Evolutionary conservation across 768 basidiomycete genomes (phyloP), one percentile per base, ranked within the genome.

Genomic region (Termitomyces sp.): DNA sequence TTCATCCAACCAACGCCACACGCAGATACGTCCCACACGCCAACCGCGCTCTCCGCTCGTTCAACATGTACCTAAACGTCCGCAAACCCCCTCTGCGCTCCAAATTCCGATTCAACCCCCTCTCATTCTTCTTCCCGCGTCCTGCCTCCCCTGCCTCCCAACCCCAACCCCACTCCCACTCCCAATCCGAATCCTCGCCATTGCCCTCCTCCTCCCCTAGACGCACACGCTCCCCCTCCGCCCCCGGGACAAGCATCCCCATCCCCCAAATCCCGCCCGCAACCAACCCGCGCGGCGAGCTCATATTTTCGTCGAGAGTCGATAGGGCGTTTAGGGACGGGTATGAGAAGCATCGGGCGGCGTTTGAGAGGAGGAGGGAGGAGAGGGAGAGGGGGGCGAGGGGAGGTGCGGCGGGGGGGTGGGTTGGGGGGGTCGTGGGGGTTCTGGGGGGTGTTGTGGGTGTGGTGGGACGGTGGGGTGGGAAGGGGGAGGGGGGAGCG

Each of bases 51-150:
- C 80, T 99, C 15, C 86, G 96, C 18, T 91, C 89, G 20, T 90
- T 98, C 73, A 99, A 99, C 74, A 96, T 99, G 88, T 92, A 93
- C 69, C 83, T 99, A 66, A 99, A 99, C 76, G 91, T 96, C 68
- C 90, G 95, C 45, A 85, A 87, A 65, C 89, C 88, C 2, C 85
- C 93, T 0, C 75, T 91, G 16, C 81, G 84, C 36, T 85, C 89
- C 12, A 86, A 83, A 67, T 74, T 86, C 63, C 68, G 67, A 65
- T 78, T 73, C 77, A 87, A 82, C 67, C 83, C 83, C 8, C 73
- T 88, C 52, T 72, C 81, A n/a, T 82, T 85, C 74, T 81, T 88
- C 73, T 85, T 84, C 60, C 79, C 81, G 12, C 76, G 81, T 24
- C 36, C 38, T 16, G 22, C 22, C 36, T 1, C 35, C 4, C 11